Conservation (phyloP, 108 stramenopile genomes). For the Chaetoceros tenuissimus region DNA sequence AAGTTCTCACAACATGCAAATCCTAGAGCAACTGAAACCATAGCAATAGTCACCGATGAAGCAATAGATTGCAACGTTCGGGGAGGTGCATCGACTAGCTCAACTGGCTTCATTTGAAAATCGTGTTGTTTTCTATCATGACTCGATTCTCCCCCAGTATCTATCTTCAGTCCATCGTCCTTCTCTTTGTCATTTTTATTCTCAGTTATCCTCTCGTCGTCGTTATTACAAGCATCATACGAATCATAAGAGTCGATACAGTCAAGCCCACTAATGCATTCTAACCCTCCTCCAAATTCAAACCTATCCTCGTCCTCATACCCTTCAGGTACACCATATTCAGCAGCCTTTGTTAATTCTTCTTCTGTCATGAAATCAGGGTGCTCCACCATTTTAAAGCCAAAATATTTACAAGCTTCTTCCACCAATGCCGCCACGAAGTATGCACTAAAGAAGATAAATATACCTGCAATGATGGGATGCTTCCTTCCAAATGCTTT, state of each 20-base stretch:
- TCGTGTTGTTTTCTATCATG: not conserved
- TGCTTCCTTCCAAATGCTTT: conserved; percentile 37
- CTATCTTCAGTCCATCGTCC: not conserved
- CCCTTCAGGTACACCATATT: conserved; percentile 7
- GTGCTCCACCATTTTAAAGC: conserved; percentile 73
- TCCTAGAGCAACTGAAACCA: conserved; percentile 72
- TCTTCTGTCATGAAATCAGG: conserved; percentile 60
- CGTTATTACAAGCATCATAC: not conserved
- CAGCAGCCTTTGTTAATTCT: conserved; percentile 44
- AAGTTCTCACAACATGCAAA: conserved; percentile 82
- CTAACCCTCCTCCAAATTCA: not conserved
- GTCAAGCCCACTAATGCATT: not conserved
- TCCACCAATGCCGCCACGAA: conserved; percentile 63
- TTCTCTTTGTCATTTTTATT: conserved; percentile 12
- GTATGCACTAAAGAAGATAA: conserved; percentile 46
- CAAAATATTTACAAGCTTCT: conserved; percentile 78
- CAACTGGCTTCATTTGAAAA: not conserved
- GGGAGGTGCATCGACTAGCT: conserved; percentile 13
- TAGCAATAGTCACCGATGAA: conserved; percentile 63
- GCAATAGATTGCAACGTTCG: conserved; percentile 21
- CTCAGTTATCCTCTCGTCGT: conserved; percentile 1
- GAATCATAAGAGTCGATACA: conserved; percentile 3
- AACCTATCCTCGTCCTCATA: conserved; percentile 13
- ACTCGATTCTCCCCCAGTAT: not conserved
- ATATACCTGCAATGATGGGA: conserved; percentile 49